Evolutionary conservation across 2,329 filamentous ascomycete genomes (phyloP), one percentile per base, ranked within the genome.

Genomic region (Fusarium solani-melongenae): DNA sequence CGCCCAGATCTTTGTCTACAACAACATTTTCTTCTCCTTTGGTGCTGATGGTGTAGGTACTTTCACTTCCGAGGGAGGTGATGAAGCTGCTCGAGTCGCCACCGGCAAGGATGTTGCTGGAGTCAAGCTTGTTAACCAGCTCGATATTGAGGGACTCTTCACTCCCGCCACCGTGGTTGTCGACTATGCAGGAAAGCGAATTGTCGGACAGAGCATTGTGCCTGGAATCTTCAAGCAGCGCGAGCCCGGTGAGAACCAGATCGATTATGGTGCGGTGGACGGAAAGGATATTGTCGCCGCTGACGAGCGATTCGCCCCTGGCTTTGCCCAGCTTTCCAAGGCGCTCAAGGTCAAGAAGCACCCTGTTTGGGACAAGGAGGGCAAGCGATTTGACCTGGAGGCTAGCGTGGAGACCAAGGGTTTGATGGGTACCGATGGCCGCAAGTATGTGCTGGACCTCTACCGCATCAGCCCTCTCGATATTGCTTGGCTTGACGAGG

Each of bases 1-100:
- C 82, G 96, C 96, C 5, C 96, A 99, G 82, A 99, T 99, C 74
- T 99, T 98, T 79, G 96, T 99, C 27, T 98, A 98, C 87, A 98
- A 98, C 88, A 99, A 99, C 84, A 95, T 99, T 76, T 99, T 99
- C 87, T 99, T 98, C 87, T 98, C 96, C 1, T 98, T 98, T 77
- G 96, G 96, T 71, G 96, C 96, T 51, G 96, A 99, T 82, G 97
- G 96, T 61, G 96, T 98, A 53, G 96, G 96, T 49, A 99, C 96
- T 17, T 99, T 99, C 82, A 95, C 95, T 12, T 95, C 93, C 4
- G 96, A 99, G 84, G 96, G 96, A 75, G 96, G 96, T 22, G 96
- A 99, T 75, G 96, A 99, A 84, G 96, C 96, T 74, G 96, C 96
- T 15, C 91, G 96, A 67, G 94, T 98, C 66, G 96, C 97, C 29